Base-by-base conservation (phyloP, 2,329 filamentous ascomycete species). In the Pseudogymnoascus sp. region DNA sequence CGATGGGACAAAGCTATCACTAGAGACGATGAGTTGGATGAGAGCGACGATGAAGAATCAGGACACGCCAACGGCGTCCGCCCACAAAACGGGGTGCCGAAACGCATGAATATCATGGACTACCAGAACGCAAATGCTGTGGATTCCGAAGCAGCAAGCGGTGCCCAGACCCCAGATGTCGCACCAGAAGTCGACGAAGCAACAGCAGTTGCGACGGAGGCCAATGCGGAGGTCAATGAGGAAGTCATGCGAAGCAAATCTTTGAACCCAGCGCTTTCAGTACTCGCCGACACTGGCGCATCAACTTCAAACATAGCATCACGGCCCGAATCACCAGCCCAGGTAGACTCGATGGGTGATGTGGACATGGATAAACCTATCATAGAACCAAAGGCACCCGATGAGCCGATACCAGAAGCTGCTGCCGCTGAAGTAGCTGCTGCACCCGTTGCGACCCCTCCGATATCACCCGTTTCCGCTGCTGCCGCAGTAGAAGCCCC, bases 11-110 rank as follows among this genome's bases (percentile, higher is more conserved):
- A 92, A 74, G 87, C 84, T 60, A 83, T 91, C 26, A 83, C 87
- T 62, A 85, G 90, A 64, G 85, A 90, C 7, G 90, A 89, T 69
- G 93, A 97, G 72, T 85, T 93, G 47, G 90, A 92, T 65, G 90
- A 95, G 47, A 96, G 90, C 67, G 92, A 96, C 65, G 91, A 96
- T 65, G 93, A 97, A 70, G 91, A 96, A 10, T 85, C 91, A 75
- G 84, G 84, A 44, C 80, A 80, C 44, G 82, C 83, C 38, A 91
- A 95, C 68, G 93, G 92, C 15, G 82, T 92, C 42, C 71, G 70
- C 57, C 76, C 75, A 35, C 74, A 76, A 33, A 81, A 78, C 31
- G 80, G 77, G 28, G 78, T 76, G 63, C 79, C 79, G 68, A 80
- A 80, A 17, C 78, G 78, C 19, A 78, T 83, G 60, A 84, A 87